Base-by-base conservation (phyloP, 116 monocot genomes). In the Papilionanthe hybrid region DNA sequence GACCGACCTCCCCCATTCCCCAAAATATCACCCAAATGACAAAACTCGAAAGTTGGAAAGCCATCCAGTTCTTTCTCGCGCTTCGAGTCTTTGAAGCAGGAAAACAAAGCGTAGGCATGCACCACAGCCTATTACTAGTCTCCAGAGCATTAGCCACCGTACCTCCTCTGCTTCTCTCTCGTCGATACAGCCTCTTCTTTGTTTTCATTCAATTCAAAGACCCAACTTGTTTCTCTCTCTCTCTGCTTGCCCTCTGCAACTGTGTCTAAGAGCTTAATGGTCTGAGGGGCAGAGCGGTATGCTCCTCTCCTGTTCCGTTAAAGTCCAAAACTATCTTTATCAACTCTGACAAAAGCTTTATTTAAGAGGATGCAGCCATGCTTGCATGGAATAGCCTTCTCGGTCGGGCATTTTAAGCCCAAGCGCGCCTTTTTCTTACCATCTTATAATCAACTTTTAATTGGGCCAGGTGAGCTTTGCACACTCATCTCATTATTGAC, bases 21-120 rank as follows among this genome's bases (percentile, higher is more conserved):
- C 73, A 73, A 44, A 73, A 44, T 73, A 73, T 73, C 73, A 73
- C 73, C 22, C 43, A 44, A 73, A 73, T 73, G 73, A 73, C 73
- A 73, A 73, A 73, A 44, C 71, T 41, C 13, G 71, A 71, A 71
- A 6, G 5, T 65, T 25, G 71, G 32, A 65, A 71, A 71, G 71
- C 17, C 18, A 22, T 8, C 15, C 43, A 45, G 9, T 73, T 4
- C 20, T 9, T 8, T 22, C 73, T 43, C 72, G 43, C 28, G 4
- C 20, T 20, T 43, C 72, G 72, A 72, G 43, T 8, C 1, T 43
- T 42, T 42, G 18, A 45, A 22, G 43, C 20, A 43, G 6, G 1
- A 18, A 42, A 73, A n/a, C 45, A 43, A 42, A 44, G 42, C n/a
- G 8, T 19, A 44, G 44, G n/a, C 73, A 8, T 1, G n/a, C 73